Conservation (phyloP, 257 asterid species). For the Solanum clarkiae region DNA sequence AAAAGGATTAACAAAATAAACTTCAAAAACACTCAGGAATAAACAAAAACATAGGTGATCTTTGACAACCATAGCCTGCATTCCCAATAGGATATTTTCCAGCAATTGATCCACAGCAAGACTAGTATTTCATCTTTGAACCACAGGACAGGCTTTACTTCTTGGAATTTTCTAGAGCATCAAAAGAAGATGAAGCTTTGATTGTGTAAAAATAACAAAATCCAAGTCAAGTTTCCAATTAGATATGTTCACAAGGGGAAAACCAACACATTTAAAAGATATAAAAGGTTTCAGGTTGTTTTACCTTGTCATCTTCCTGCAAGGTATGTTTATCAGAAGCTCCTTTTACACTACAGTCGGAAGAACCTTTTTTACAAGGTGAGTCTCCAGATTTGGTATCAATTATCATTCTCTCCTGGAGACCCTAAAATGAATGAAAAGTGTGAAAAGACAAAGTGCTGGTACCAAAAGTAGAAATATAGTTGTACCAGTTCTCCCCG, state of each 20-base stretch:
- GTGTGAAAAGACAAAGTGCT: constrained; percentile 4
- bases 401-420: constrained; percentile 19
- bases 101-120: constrained; percentile 72
- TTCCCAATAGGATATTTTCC: constrained; percentile 49
- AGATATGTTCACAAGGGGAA: neutral
- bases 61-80: constrained; percentile 37
- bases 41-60: neutral
- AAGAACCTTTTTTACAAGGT: constrained; percentile 11
- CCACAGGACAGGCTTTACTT: constrained; percentile 81
- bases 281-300: neutral
- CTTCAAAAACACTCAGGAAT: neutral
- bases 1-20: neutral
- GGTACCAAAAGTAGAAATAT: neutral
- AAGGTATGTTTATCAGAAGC: constrained; percentile 7
- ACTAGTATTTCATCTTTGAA: constrained; percentile 74
- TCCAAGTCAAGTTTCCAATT: neutral
- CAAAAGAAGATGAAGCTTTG: neutral
- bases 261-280: neutral
- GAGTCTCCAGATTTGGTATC: constrained; percentile 18
- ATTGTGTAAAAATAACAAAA: neutral
- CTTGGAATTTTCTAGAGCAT: constrained; percentile 50
- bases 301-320: constrained; percentile 57
- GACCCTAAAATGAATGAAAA: constrained; percentile 1
- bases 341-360: constrained; percentile 26
- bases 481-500: neutral